Base-by-base conservation (phyloP, 495 filamentous ascomycete genomes). In the Aspergillus egyptiacus region DNA sequence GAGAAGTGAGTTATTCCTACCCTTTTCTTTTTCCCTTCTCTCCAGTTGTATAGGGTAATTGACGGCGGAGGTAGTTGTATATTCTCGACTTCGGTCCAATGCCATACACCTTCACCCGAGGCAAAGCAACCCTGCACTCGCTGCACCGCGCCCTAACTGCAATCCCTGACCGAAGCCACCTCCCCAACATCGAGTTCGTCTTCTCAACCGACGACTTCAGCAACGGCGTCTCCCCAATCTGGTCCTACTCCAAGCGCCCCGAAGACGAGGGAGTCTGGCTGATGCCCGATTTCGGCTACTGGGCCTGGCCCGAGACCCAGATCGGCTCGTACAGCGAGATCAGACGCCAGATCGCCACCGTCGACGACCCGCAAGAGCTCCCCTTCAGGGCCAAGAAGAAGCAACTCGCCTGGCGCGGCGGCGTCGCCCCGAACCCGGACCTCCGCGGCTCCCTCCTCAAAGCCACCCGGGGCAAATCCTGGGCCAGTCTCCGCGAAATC, bases 261-360 rank as follows among this genome's bases (percentile, higher is more conserved):
- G 51, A 53, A 5, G 72, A 83, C 31, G 55, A 65, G 0, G 62
- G 70, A 10, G 64, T 73, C 41, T 91, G 87, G 80, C 58, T 87
- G 3, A 85, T 91, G 68, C 87, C 87, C 0, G 85, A 91, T 67
- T 91, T 90, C 61, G 77, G 80, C 51, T 87, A 83, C 70, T 91
- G 83, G 83, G 70, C 80, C 1, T 89, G 84, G 83, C 73, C 81
- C 0, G 73, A 84, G 34, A 70, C 78, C 24, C 70, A 76, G 47
- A 72, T 86, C 33, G 77, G 78, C 4, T 75, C 79, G 6, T 78
- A 84, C 44, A 56, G 69, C 11, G 76, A 78, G 50, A 76, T 81
- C 13, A 60, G 67, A 1, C 60, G 57, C 0, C 67, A 65, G 18
- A 71, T 73, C 18, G 60, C 62, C 0, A 58, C 63, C 4, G 57